Percentiles rank a stretch among this genome's conserved stretches.
These are phyloP conservation scores for Peribolospora kevripleyi DNA, from an alignment of 768 basidiomycete genomes.

Conservation along the genomic window DNA sequence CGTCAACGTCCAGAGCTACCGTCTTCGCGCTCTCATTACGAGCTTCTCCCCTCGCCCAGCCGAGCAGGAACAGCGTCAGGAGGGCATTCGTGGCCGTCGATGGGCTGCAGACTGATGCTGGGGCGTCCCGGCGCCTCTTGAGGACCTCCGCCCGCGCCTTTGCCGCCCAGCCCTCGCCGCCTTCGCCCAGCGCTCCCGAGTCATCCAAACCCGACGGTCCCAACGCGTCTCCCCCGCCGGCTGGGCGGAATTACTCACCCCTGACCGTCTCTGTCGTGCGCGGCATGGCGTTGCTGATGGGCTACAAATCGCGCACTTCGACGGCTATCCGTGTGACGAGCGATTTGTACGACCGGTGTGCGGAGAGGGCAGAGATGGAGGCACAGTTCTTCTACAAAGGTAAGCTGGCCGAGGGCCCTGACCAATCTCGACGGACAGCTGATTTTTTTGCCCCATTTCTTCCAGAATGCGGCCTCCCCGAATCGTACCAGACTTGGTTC, in stretches of 20 bases:
- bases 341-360: conserved; percentile 22
- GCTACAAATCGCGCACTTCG: conserved; percentile 21
- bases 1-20: no score
- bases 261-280: conserved; percentile 10
- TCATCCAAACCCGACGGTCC: conserved; percentile 5
- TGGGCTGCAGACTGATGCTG: no score
- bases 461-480: conserved; percentile 61
- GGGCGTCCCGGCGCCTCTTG: no score
- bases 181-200: conserved; percentile 9
- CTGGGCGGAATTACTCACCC: conserved; percentile 8
- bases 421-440: background rate
- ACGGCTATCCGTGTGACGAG: conserved; percentile 24
- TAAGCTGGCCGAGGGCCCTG: conserved; percentile 5
- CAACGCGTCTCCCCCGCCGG: conserved; percentile 7
- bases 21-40: no score
- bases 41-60: no score
- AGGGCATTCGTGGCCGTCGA: no score
- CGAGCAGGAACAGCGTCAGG: no score
- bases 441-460: background rate
- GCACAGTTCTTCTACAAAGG: conserved; percentile 24
- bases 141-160: no score
- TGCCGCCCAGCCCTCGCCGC: background rate
- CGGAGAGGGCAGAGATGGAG: conserved; percentile 21
- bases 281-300: conserved; percentile 20
- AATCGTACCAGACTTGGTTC: conserved; percentile 94